Evolutionary conservation across 192 early-diverging fungal genomes (phyloP), one percentile per base, ranked within the genome.

Genomic region (Pecoramyces ruminantium): DNA sequence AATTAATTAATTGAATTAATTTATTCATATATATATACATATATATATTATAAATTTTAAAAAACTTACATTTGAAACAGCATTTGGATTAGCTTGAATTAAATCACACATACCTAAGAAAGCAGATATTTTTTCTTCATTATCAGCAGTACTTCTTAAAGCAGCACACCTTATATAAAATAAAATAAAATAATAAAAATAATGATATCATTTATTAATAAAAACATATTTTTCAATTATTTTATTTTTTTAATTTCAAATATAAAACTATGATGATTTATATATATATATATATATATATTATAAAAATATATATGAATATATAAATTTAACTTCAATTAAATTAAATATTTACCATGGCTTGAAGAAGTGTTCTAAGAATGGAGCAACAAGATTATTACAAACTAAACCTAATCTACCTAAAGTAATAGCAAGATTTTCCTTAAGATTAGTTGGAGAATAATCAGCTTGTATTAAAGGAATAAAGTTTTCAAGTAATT

Each of bases 381-480:
- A 93, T 78, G 95, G 94, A 79, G 96, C 95, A 29, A 98, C 93
- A 29, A 92, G 79, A 29, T 87, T 83, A 18, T 97, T 95, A 84
- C 92, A 93, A 6, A 95, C 94, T 13, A 92, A 85, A n/a, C 96
- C 98, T 40, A 99, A 85, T 58, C 98, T 92, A n/a, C 98, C 98
- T 79, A 98, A 92, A 16, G 96, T 97, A 83, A 99, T 98, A 34
- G 96, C 96, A 2, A 95, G 93, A 85, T 99, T 99, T 85, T 99
- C 97, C 51, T 89, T 87, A 42, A 99, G 84, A n/a, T 92, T 93
- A 29, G 91, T 84, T 29, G 92, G 89, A 25, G 91, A 91, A 29
- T 88, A 85, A 34, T 84, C 85, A 85, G 85, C 90, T 79, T 90
- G 92, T 78, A 98, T 87, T 82, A 98, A 86, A 27, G 92, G 93